Percentiles rank a stretch among this genome's conserved stretches.
These are phyloP conservation scores for Meira miltonrushii DNA, from an alignment of 1,284 basidiomycete genomes.

Conservation along the genomic window DNA sequence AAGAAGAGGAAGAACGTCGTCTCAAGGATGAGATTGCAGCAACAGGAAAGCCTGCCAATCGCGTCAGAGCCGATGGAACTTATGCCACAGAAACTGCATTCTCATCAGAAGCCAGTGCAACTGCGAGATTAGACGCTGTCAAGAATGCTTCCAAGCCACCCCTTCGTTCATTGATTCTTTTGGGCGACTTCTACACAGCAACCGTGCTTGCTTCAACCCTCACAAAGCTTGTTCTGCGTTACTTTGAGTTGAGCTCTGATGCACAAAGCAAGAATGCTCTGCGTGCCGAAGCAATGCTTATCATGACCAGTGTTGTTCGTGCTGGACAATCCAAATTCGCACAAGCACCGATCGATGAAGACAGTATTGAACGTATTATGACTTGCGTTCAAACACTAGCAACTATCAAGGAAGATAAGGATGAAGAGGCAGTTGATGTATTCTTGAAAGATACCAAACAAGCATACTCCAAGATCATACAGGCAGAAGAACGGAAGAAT, in stretches of 20 bases:
- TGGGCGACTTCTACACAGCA: conserved; percentile 96
- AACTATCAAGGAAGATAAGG: conserved; percentile 22
- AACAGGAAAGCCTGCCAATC: conserved; percentile 55
- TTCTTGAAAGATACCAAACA: conserved; percentile 89
- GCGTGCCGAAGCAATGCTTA: conserved; percentile 91
- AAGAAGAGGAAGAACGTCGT: conserved; percentile 18
- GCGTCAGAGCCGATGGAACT: conserved; percentile 89
- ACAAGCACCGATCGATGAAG: conserved; percentile 90
- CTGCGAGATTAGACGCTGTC: conserved; percentile 68
- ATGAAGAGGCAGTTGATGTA: conserved; percentile 68
- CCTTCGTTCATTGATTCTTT: conserved; percentile 81
- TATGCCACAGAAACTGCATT: conserved; percentile 96
- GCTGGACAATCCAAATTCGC: conserved; percentile 96
- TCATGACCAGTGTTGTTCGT: conserved; percentile 94
- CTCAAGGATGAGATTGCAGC: conserved; percentile 20
- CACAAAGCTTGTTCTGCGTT: conserved; percentile 85
- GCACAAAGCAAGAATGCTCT: conserved; percentile 61
- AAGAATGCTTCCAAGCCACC: conserved; percentile 86
- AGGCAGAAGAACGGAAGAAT: conserved; percentile 62
- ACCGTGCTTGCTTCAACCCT: conserved; percentile 80
- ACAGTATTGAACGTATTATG: conserved; percentile 92
- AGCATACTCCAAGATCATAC: conserved; percentile 90
- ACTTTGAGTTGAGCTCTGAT: conserved; percentile 60
- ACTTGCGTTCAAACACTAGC: conserved; percentile 90
- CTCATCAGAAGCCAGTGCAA: conserved; percentile 62